Base-by-base conservation (phyloP, 2,329 filamentous ascomycete species). In the Calonectria montana region DNA sequence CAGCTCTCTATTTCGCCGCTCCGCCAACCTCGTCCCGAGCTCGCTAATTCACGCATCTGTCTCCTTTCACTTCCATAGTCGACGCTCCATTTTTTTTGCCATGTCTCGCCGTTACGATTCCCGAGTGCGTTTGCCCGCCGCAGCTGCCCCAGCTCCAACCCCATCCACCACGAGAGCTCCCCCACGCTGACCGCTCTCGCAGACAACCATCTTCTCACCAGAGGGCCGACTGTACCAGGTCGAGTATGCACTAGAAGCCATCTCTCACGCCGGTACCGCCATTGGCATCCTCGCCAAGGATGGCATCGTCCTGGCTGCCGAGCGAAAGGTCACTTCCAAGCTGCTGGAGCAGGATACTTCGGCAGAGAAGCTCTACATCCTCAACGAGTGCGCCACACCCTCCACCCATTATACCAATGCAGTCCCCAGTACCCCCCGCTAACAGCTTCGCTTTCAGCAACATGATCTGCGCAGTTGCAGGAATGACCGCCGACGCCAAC, bases 201-300 rank as follows among this genome's bases (percentile, higher is more conserved):
- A 98, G 96, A 99, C 97, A 80, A 99, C 97, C 84, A 99, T 99
- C 91, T 99, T 99, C 92, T 99, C 97, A 73, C 97, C 97, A 72
- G 97, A 99, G 88, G 97, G 97, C 76, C 96, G 97, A 82, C 91
- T 99, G 73, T 99, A 99, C 86, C 97, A 99, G 87, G 97, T 99
- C 81, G 97, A 99, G 91, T 99, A 99, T 90, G 97, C 97, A 29
- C 91, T 99, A 65, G 97, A 99, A 86, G 97, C 97, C 83, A 99
- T 99, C 83, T 99, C 97, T 77, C 97, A 99, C 81, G 97, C 97
- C 78, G 97, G 97, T 79, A 99, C 97, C 62, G 97, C 97, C 77
- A 92, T 99, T 80, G 97, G 97, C 68, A 98, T 99, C 82, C 90
- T 99, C 77, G 97, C 97, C 77, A 96, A 97, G 86, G 97, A 99